Percentiles rank a stretch among this genome's conserved stretches.
These are phyloP conservation scores for Phytopythium mirpurense DNA, from an alignment of 352 stramenopile species.

Conservation along the genomic window DNA sequence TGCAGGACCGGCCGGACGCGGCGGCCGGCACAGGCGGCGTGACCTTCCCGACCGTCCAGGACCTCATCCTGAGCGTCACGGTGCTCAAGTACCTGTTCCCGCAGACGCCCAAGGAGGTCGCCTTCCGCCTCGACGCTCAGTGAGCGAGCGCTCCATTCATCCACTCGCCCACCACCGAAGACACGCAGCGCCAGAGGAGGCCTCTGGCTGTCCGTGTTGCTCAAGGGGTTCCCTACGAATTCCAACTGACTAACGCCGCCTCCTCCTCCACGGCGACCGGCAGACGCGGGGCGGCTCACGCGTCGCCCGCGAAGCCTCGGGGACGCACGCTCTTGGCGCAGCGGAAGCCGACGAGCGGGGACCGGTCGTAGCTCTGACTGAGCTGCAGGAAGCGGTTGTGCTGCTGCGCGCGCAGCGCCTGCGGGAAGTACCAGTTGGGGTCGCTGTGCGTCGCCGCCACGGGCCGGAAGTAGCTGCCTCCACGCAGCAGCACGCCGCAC, in stretches of 20 bases:
- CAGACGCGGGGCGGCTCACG: neutral
- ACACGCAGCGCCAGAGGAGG: too few species aligned
- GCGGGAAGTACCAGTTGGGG: conserved; percentile 86
- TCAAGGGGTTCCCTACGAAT: too few species aligned
- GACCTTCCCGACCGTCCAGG: conserved; percentile 54
- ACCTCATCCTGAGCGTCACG: conserved; percentile 72
- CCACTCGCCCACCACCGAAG: too few species aligned
- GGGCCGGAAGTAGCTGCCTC: conserved; percentile 68
- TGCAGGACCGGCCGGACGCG: conserved; percentile 24
- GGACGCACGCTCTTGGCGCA: conserved; percentile 36
- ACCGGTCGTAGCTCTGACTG: conserved; percentile 71
- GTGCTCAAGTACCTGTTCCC: conserved; percentile 80
- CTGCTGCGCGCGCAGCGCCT: conserved; percentile 47
- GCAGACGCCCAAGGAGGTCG: conserved; percentile 68
- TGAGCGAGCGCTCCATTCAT: too few species aligned
- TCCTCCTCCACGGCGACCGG: too few species aligned
- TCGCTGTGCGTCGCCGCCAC: conserved; percentile 62
- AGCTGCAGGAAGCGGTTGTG: conserved; percentile 78
- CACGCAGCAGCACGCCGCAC: conserved; percentile 70
- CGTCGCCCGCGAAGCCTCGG: neutral
- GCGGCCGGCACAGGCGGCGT: conserved; percentile 23
- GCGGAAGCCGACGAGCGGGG: conserved; percentile 67
- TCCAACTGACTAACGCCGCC: neutral
- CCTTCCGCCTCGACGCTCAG: conserved; percentile 33
- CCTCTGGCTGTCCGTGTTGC: too few species aligned